Conservation (phyloP, 441 rosid species). For the Pelargonium fulgidum region DNA sequence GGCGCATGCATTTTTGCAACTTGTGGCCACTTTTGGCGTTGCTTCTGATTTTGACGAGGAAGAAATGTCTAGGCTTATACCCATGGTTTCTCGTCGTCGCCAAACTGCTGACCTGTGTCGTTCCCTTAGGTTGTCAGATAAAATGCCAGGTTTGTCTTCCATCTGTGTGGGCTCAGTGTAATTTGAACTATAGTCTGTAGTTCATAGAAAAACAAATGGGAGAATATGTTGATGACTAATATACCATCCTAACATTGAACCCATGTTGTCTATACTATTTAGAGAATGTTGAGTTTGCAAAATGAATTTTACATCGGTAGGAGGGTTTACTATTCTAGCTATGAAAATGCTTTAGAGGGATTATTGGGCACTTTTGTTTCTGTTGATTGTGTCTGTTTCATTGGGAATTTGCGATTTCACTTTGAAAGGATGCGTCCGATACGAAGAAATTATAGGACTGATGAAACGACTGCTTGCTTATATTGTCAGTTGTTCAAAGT, state of each 20-base stretch:
- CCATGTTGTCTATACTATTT: too few species aligned
- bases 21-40: constrained; percentile 76
- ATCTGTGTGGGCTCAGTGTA: background rate
- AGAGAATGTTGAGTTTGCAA: background rate
- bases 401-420: background rate
- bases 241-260: background rate
- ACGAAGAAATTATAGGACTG: background rate
- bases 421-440: background rate
- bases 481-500: background rate
- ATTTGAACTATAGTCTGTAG: background rate
- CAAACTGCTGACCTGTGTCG: constrained; percentile 95
- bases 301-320: background rate
- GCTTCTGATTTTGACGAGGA: constrained; percentile 70
- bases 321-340: background rate
- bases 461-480: background rate
- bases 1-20: constrained; percentile 97
- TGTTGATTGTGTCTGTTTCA: background rate
- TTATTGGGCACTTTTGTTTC: too few species aligned
- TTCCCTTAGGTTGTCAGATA: constrained; percentile 70
- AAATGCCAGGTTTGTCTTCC: constrained; percentile 77
- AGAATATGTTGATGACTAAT: background rate
- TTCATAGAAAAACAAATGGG: background rate
- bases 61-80: constrained; percentile 63
- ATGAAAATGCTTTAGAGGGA: too few species aligned
- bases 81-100: constrained; percentile 96